phyloP scores from a whole-genome alignment of 2,329 filamentous ascomycete species.

The Pestalotiopsis sp. region DNA sequence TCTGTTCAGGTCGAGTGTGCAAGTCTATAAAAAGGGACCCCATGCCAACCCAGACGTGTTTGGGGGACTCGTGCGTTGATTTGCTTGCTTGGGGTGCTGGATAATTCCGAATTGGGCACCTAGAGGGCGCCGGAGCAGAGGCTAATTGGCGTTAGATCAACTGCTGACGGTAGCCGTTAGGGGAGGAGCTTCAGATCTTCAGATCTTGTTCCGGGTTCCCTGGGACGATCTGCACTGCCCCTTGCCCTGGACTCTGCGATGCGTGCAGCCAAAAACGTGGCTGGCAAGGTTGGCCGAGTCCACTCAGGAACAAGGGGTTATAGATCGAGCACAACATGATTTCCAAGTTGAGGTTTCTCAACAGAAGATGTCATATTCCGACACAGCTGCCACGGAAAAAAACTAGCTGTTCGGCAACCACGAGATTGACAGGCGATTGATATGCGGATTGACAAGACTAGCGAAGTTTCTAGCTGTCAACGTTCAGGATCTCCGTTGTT shows the following conservation, averaged over 20 bases:
- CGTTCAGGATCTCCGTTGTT: not conserved
- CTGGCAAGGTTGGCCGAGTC: constrained; percentile 5
- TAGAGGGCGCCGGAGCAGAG: not conserved
- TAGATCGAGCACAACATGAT: not conserved
- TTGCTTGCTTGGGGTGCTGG: too few species aligned
- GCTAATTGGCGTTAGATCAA: constrained; percentile 2
- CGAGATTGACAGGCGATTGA: not conserved
- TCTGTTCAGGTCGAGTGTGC: not conserved
- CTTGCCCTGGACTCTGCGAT: not conserved
- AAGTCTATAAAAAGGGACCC: constrained; percentile 13
- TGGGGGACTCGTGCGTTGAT: not conserved
- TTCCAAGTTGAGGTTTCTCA: not conserved
- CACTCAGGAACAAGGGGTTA: not conserved
- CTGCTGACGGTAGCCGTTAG: not conserved
- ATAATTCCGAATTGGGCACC: too few species aligned
- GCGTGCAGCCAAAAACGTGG: constrained; percentile 2
- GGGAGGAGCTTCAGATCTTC: not conserved
- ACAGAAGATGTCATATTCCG: not conserved
- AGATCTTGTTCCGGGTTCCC: not conserved
- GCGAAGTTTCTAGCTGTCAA: not conserved
- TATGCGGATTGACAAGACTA: not conserved
- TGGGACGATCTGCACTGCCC: not conserved
- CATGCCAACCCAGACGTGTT: not conserved
- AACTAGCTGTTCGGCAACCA: not conserved
- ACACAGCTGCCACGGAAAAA: not conserved